phyloP scores from a whole-genome alignment of 192 early-diverging fungal genomes.

The Rhizoclosmatium globosum region DNA sequence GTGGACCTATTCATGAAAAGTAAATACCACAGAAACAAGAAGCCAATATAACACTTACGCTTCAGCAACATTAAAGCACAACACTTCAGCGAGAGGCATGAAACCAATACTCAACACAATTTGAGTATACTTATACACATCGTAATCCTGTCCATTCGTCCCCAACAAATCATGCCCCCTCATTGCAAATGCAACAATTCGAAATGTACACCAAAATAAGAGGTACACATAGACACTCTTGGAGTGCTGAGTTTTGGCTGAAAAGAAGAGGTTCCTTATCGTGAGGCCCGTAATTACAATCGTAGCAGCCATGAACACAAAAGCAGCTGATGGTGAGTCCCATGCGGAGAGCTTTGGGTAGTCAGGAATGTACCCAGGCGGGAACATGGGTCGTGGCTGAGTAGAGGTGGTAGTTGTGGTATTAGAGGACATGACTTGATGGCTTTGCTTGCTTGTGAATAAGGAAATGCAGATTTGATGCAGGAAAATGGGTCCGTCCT shows the following conservation, averaged over 20 bases:
- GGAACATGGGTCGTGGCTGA: background rate
- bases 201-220: constrained; percentile 14
- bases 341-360: constrained; percentile 13
- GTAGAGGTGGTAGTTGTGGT: background rate
- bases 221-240: constrained; percentile 7
- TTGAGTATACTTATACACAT: constrained; percentile 2
- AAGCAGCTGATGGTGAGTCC: constrained; percentile 12
- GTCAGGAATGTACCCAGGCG: constrained; percentile 34
- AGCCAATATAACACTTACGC: background rate
- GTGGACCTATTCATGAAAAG: background rate
- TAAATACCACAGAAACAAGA: background rate
- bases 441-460: background rate
- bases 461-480: too few species aligned
- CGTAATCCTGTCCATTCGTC: constrained; percentile 2
- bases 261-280: constrained; percentile 13
- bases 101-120: constrained; percentile 23
- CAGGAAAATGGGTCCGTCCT: background rate
- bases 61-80: constrained; percentile 8
- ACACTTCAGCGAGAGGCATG: constrained; percentile 26
- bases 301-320: background rate
- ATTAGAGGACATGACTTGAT: background rate
- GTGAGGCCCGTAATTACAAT: background rate
- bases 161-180: constrained; percentile 9
- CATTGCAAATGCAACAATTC: constrained; percentile 7
- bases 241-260: constrained; percentile 17